These are phyloP conservation scores for Macadamia integrifolia DNA, from an alignment of 164 flowering plant species.

Conservation along the genomic window DNA sequence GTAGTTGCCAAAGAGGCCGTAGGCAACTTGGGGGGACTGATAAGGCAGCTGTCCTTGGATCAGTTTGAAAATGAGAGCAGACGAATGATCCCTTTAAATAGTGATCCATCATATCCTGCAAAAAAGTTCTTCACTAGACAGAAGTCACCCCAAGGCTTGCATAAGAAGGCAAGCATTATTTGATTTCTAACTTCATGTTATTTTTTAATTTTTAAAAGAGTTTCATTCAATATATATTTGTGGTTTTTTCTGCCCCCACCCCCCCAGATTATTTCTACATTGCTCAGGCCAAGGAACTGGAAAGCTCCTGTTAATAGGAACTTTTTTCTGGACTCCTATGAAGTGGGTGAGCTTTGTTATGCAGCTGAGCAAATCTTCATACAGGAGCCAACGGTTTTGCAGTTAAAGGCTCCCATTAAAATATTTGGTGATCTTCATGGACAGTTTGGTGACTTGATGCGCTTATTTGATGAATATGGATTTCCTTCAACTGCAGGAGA, in stretches of 20 bases:
- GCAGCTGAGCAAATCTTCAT: slow-evolving; percentile 98
- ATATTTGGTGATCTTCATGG: slow-evolving; percentile 99
- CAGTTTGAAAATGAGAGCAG: slow-evolving; percentile 99
- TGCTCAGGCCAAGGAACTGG: slow-evolving; percentile 93
- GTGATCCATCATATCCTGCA: slow-evolving; percentile 50
- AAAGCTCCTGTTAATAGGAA: slow-evolving; percentile 79
- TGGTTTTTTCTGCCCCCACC: slow-evolving; percentile 21
- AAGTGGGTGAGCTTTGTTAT: slow-evolving; percentile 97
- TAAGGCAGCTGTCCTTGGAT: slow-evolving; percentile 90
- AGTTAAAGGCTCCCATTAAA: slow-evolving; percentile 93
- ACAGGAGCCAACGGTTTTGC: slow-evolving; percentile 94
- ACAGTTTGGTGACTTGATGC: slow-evolving; percentile 98
- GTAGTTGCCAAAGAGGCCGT: slow-evolving; percentile 96
- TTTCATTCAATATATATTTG: slow-evolving; percentile 7
- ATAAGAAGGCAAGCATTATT: slow-evolving; percentile 63
- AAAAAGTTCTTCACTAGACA: slow-evolving; percentile 68
- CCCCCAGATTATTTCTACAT: slow-evolving; percentile 66
- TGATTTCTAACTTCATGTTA: slow-evolving; percentile 3
- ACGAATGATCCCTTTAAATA: slow-evolving; percentile 66
- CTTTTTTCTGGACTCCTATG: slow-evolving; percentile 93
- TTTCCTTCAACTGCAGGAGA: slow-evolving; percentile 97
- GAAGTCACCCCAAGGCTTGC: slow-evolving; percentile 87
- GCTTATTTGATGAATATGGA: slow-evolving; percentile 97
- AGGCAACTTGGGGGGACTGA: slow-evolving; percentile 94
- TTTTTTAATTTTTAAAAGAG: background rate